Evolutionary conservation across 148 eudicot species (phyloP).

Genomic region (Rhododendron ovatum): DNA sequence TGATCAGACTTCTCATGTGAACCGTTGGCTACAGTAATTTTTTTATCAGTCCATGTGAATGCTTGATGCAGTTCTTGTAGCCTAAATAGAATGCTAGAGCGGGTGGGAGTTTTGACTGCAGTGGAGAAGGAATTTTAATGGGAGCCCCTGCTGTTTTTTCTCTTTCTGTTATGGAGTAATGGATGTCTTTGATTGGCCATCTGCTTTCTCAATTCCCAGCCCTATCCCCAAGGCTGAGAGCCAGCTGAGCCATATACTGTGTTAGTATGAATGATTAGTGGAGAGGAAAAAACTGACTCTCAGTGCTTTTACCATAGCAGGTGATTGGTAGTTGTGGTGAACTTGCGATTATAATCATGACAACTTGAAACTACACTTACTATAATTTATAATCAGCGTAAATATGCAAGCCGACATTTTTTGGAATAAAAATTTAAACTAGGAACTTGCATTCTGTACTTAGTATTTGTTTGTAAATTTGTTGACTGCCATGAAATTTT

Average conservation of each 20-base stretch:
- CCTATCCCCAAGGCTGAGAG: not conserved
- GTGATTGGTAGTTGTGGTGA: not conserved
- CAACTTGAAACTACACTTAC: not conserved
- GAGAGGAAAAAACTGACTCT: not conserved
- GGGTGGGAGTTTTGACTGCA: not conserved
- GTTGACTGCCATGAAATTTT: not conserved
- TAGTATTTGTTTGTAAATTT: not conserved
- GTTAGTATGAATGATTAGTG: not conserved
- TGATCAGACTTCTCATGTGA: not conserved
- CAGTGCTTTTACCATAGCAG: not conserved
- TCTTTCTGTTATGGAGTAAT: no score
- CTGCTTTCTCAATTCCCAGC: not conserved
- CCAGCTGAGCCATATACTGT: not conserved
- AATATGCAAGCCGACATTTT: not conserved
- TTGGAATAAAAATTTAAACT: not conserved
- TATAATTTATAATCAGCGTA: not conserved
- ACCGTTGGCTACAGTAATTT: not conserved
- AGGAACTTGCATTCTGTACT: not conserved
- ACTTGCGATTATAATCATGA: not conserved
- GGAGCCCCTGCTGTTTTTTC: not conserved
- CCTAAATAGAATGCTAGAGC: not conserved
- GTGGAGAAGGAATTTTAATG: not conserved
- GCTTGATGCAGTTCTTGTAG: not conserved
- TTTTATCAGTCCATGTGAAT: not conserved
- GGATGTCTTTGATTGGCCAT: not conserved